Conservation (phyloP, 768 basidiomycete species). For the Naganishia randhawae region DNA sequence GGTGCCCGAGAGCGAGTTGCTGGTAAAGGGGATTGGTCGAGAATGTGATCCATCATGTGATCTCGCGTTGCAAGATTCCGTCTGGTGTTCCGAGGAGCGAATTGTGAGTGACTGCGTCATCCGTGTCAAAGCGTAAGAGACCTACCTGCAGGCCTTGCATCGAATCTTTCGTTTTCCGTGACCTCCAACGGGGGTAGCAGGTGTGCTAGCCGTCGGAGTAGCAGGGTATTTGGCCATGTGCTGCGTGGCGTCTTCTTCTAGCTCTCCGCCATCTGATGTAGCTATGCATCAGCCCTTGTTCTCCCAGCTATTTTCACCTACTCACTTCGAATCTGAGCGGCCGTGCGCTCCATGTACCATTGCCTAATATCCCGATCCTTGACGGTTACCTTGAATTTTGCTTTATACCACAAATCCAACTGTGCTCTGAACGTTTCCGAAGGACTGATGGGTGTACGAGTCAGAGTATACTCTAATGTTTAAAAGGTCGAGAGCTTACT, state of each 20-base stretch:
- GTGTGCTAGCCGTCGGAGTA: constrained; percentile 62
- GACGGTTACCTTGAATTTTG: constrained; percentile 64
- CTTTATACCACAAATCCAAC: constrained; percentile 71
- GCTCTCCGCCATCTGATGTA: constrained; percentile 66
- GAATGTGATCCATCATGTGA: constrained; percentile 80
- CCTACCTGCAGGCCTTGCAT: constrained; percentile 85
- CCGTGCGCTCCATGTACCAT: constrained; percentile 76
- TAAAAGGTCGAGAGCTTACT: constrained; percentile 56
- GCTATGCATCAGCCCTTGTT: not conserved
- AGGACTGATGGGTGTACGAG: constrained; percentile 58
- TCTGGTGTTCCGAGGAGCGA: constrained; percentile 51
- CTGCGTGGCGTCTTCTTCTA: constrained; percentile 56
- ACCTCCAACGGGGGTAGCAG: constrained; percentile 59
- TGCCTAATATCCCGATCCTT: constrained; percentile 68
- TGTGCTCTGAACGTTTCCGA: constrained; percentile 78
- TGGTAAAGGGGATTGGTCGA: constrained; percentile 43
- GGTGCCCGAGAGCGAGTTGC: constrained; percentile 44
- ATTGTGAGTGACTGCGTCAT: not conserved
- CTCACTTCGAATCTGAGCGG: constrained; percentile 58
- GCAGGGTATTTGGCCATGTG: constrained; percentile 75
- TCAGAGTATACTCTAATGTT: not conserved
- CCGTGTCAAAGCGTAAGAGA: not conserved
- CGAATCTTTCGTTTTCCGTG: constrained; percentile 66
- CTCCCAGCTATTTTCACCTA: not conserved
- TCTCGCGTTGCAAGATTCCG: constrained; percentile 83